Percentiles rank a stretch among this genome's conserved stretches.
These are phyloP conservation scores for Corinectria fuckeliana DNA, from an alignment of 2,329 filamentous ascomycete species.

Conservation along the genomic window DNA sequence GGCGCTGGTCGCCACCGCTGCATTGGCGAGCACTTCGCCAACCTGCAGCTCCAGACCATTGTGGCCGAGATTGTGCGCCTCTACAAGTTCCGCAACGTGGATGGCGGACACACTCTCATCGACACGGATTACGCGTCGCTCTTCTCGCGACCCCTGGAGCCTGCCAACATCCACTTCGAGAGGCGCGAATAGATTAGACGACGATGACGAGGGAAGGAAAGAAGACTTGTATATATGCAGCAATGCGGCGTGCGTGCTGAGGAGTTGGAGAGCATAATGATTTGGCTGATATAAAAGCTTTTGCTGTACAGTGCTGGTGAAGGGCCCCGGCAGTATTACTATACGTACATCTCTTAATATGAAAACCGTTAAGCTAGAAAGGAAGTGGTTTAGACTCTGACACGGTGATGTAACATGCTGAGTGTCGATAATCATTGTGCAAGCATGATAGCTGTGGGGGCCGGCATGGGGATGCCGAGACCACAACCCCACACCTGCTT, in stretches of 20 bases:
- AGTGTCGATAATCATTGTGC: neutral
- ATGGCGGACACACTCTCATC: slow-evolving; percentile 72
- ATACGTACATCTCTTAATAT: slow-evolving; percentile 37
- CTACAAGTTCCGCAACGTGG: slow-evolving; percentile 80
- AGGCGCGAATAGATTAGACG: slow-evolving; percentile 55
- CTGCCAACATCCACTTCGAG: slow-evolving; percentile 79
- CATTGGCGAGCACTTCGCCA: slow-evolving; percentile 97
- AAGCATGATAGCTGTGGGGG: neutral
- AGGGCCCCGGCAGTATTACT: slow-evolving; percentile 30
- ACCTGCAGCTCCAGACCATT: slow-evolving; percentile 89
- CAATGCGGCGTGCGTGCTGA: slow-evolving; percentile 33
- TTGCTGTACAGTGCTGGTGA: slow-evolving; percentile 29
- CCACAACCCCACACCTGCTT: neutral
- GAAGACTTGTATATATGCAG: slow-evolving; percentile 38
- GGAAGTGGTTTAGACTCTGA: neutral
- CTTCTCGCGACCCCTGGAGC: slow-evolving; percentile 76
- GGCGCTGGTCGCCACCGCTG: slow-evolving; percentile 92
- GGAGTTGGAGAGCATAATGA: slow-evolving; percentile 39
- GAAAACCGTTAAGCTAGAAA: slow-evolving; percentile 26
- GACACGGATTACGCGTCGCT: slow-evolving; percentile 73
- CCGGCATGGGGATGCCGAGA: slow-evolving; percentile 7
- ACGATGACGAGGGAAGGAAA: slow-evolving; percentile 13
- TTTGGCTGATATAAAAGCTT: slow-evolving; percentile 31
- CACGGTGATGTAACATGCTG: neutral
- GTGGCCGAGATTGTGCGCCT: slow-evolving; percentile 75